Evolutionary conservation across 2,329 filamentous ascomycete species (phyloP), one percentile per base, ranked within the genome.

Genomic region (Fusarium phyllophilum): DNA sequence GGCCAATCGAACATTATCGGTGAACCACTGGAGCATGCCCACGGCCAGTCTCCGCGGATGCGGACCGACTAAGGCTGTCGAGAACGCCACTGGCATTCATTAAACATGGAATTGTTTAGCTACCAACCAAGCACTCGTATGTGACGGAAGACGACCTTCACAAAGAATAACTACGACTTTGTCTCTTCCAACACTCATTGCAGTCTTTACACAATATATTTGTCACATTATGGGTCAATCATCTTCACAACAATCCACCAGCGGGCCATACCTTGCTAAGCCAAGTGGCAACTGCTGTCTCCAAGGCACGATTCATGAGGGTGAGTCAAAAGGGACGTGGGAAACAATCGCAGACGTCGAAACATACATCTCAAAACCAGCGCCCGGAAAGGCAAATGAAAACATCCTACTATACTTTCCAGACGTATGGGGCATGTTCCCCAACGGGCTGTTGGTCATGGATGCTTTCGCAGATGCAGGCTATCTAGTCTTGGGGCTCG

Each of bases 351-450:
- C 52, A 5, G 52, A 48, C 13, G 60, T 63, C 15, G 52, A 59
- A 45, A 63, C 60, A 7, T 59, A 63, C 34, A 63, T 63, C 18
- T 59, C 60, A 13, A 59, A 31, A 39, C 60, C 60, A 12, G 17
- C 10, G 13, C 29, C 54, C 3, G 11, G 41, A 22, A 63, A 63
- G 10, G 52, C 12, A n/a, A 63, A 63, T 24, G 60, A 54, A 17
- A 59, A 63, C 13, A 63, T 63, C 1, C 29, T 63, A 20, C 42
- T 63, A 3, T 63, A 63, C 15, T 63, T 63, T 29, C 60, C 54
- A 39, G 60, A 63, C n/a, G 60, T 63, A 46, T 63, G 60, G 60
- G 54, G 60, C 26, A 63, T 63, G 60, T 63, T 63, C 34, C 54
- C 60, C 3, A 63, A 63, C 22, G 60, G 60, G 12, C 31, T 63